Evolutionary conservation across 1,284 basidiomycete species (phyloP).

Genomic region (Filobasidium uniguttulatum): DNA sequence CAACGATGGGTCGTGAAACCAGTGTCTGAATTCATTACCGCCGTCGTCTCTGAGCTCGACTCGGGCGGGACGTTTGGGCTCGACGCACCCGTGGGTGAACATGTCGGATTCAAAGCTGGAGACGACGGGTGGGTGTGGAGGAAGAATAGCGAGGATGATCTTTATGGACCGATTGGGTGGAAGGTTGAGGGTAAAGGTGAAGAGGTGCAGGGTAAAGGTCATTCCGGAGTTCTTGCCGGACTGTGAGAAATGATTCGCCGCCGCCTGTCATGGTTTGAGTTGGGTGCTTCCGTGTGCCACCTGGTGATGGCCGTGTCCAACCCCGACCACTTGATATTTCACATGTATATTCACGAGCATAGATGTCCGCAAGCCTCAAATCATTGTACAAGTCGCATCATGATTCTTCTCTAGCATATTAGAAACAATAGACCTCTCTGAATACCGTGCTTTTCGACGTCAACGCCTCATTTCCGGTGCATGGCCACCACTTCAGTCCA

Average conservation of each 20-base stretch:
- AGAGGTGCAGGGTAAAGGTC: conserved; percentile 19
- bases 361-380: no score
- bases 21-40: conserved; percentile 28
- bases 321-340: no score
- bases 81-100: neutral
- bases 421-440: no score
- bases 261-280: no score
- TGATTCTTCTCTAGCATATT: no score
- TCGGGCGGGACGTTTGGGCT: conserved; percentile 1
- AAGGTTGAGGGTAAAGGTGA: conserved; percentile 23
- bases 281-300: no score
- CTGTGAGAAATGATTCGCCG: no score
- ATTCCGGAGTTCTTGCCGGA: conserved; percentile 25
- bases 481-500: conserved; percentile 10
- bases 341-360: no score
- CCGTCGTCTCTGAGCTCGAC: conserved; percentile 17
- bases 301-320: no score
- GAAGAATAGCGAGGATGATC: conserved; percentile 15
- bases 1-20: conserved; percentile 32
- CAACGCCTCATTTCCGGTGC: conserved; percentile 9
- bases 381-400: no score
- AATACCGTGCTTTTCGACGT: no score
- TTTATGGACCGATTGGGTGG: conserved; percentile 26
- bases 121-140: conserved; percentile 25
- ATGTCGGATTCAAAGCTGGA: conserved; percentile 4